Evolutionary conservation across 2,329 filamentous ascomycete species (phyloP).

Genomic region (Penicillium paneum): DNA sequence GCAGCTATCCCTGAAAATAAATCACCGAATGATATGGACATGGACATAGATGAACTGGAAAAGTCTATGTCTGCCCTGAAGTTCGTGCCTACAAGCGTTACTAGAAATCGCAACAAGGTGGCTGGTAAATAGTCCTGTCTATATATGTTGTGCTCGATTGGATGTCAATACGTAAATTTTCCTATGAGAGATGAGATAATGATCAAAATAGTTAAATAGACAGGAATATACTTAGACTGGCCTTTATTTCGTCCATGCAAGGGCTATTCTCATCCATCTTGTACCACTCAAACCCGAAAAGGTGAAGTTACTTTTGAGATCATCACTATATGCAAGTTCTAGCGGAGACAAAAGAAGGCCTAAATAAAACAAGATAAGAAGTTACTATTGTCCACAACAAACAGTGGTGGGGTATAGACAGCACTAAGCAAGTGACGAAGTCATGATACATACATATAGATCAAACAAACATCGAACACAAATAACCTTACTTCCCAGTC

Average conservation of each 20-base stretch:
- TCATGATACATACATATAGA: slow-evolving; percentile 25
- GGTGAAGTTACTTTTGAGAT: background rate
- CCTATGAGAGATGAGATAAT: background rate
- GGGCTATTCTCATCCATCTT: background rate
- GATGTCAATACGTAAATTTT: background rate
- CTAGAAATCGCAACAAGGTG: slow-evolving; percentile 27
- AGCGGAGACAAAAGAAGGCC: background rate
- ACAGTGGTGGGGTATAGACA: slow-evolving; percentile 22
- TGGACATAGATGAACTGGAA: slow-evolving; percentile 41
- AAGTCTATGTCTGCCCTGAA: slow-evolving; percentile 45
- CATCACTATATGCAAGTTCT: background rate
- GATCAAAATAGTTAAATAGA: background rate
- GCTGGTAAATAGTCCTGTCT: slow-evolving; percentile 11
- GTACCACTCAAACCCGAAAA: background rate
- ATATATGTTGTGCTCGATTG: background rate
- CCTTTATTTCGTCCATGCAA: background rate
- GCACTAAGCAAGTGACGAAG: slow-evolving; percentile 15
- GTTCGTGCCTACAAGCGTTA: slow-evolving; percentile 46
- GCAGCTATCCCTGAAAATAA: slow-evolving; percentile 1
- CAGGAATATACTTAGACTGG: background rate
- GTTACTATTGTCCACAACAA: slow-evolving; percentile 6
- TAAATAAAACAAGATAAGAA: background rate
- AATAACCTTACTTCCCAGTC: slow-evolving; percentile 3
- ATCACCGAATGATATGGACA: slow-evolving; percentile 26
- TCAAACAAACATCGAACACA: slow-evolving; percentile 5